Evolutionary conservation across 768 basidiomycete genomes (phyloP).

Genomic region (Porpolomopsis calyptriformis): DNA sequence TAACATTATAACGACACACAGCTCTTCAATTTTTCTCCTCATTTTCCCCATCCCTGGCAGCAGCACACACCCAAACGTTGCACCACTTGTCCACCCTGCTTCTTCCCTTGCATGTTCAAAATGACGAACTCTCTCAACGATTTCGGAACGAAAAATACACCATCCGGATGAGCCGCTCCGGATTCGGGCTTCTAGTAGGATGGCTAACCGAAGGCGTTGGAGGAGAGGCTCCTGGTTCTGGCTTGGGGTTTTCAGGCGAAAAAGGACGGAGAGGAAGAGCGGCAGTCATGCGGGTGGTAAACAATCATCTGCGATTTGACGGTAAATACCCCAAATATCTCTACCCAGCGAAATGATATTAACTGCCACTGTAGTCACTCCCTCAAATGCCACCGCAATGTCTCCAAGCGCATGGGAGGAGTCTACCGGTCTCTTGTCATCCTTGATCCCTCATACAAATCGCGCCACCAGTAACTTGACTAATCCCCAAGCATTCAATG

Average conservation of each 20-base stretch:
- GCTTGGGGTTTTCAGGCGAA: conserved; percentile 72
- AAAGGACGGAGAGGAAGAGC: conserved; percentile 78
- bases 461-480: conserved; percentile 40
- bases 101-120: conserved; percentile 74
- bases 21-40: conserved; percentile 66
- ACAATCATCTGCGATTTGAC: conserved; percentile 85
- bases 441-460: conserved; percentile 56
- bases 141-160: conserved; percentile 88
- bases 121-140: conserved; percentile 71
- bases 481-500: conserved; percentile 66
- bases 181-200: conserved; percentile 83
- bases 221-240: conserved; percentile 72
- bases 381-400: conserved; percentile 54
- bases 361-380: conserved; percentile 43
- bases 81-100: conserved; percentile 73
- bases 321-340: conserved; percentile 37
- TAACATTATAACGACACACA: conserved; percentile 24
- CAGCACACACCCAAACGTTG: conserved; percentile 57
- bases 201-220: conserved; percentile 93
- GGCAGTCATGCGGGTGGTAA: conserved; percentile 87
- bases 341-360: conserved; percentile 1
- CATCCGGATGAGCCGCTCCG: conserved; percentile 81
- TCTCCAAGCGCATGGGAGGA: conserved; percentile 71
- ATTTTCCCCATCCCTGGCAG: conserved; percentile 57
- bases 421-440: conserved; percentile 72